These are phyloP conservation scores for Debaryomyces psychrophilus DNA, from an alignment of 1,139 yeast species.

Conservation along the genomic window DNA sequence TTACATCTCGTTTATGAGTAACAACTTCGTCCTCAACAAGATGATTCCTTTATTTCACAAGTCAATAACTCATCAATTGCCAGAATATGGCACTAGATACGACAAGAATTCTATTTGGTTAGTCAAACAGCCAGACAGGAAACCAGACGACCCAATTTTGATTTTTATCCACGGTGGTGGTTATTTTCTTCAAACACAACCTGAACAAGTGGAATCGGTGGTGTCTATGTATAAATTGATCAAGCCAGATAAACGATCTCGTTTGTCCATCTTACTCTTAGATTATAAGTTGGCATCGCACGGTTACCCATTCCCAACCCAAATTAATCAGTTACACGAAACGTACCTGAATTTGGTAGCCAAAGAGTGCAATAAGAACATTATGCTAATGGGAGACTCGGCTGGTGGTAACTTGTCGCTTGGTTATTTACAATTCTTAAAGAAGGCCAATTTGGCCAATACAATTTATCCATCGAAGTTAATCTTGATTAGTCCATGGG, in stretches of 20 bases:
- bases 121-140: slow-evolving; percentile 31
- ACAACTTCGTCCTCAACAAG: slow-evolving; percentile 3
- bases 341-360: slow-evolving; percentile 32
- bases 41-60: slow-evolving; percentile 4
- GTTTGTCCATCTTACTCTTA: slow-evolving; percentile 36
- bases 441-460: slow-evolving; percentile 11
- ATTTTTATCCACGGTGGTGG: slow-evolving; percentile 51
- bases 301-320: slow-evolving; percentile 40
- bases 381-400: slow-evolving; percentile 44
- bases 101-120: slow-evolving; percentile 44
- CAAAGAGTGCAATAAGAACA: slow-evolving; percentile 32
- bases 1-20: slow-evolving; percentile 8
- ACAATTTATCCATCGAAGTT: slow-evolving; percentile 34
- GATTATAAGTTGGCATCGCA: slow-evolving; percentile 43
- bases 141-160: slow-evolving; percentile 39
- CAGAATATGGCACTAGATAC: slow-evolving; percentile 38
- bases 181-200: slow-evolving; percentile 38
- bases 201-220: slow-evolving; percentile 36
- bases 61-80: slow-evolving; percentile 15
- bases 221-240: slow-evolving; percentile 34
- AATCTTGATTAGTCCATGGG: slow-evolving; percentile 46
- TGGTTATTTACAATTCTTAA: slow-evolving; percentile 32
- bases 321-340: slow-evolving; percentile 36
- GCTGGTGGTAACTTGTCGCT: slow-evolving; percentile 47
- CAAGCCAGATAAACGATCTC: slow-evolving; percentile 28